Evolutionary conservation across 2,329 filamentous ascomycete genomes (phyloP).

Genomic region (Daldinia sp.): DNA sequence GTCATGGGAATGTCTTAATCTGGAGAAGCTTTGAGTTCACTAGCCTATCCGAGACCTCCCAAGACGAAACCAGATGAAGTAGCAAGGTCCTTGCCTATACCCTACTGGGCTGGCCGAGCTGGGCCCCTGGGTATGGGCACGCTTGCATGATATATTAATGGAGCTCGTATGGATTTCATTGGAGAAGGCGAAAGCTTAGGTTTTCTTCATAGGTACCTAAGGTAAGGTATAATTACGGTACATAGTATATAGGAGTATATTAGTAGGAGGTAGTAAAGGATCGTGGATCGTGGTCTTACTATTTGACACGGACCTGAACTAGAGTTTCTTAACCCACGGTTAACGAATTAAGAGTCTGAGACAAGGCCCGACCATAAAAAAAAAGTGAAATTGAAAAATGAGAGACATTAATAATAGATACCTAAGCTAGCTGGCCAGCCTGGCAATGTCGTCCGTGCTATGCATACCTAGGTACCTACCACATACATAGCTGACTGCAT

Average conservation of each 20-base stretch:
- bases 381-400: not conserved
- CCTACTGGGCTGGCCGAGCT: not conserved
- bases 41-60: not conserved
- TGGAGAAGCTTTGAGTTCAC: not conserved
- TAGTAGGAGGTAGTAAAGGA: not conserved
- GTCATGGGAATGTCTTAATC: not conserved
- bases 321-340: not conserved
- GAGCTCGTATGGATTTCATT: not conserved
- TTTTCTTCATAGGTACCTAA: not conserved
- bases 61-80: not conserved
- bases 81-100: not conserved
- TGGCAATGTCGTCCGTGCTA: not conserved
- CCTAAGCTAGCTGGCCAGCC: not conserved
- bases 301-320: conserved; percentile 16
- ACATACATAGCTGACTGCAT: conserved; percentile 3
- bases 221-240: not conserved
- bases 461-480: not conserved
- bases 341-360: not conserved
- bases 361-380: no score
- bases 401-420: not conserved
- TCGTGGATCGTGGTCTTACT: not conserved
- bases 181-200: not conserved
- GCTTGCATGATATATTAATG: conserved; percentile 5
- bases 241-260: no score
- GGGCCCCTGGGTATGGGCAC: conserved; percentile 1